Percentiles rank a stretch among this genome's conserved stretches.
phyloP scores from a whole-genome alignment of 108 stramenopile genomes.

The Cyclostephanos tholiformis region DNA sequence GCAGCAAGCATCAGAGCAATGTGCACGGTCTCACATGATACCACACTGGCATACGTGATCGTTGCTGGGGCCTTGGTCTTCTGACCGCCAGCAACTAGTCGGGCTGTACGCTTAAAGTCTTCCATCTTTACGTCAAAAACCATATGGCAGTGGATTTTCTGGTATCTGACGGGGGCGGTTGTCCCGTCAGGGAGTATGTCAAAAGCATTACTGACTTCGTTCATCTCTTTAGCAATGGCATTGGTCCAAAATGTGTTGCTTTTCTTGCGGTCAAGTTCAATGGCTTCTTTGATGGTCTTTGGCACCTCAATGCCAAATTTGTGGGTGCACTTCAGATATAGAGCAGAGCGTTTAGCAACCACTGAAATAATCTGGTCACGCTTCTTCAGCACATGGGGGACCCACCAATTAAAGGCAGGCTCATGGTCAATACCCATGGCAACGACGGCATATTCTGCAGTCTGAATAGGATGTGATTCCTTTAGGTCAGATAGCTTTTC shows the following conservation, averaged over 20 bases:
- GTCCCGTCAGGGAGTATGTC: slow-evolving; percentile 20
- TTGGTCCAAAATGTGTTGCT: slow-evolving; percentile 51
- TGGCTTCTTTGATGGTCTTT: no score
- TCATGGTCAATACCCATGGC: no score
- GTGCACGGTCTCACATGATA: slow-evolving; percentile 31
- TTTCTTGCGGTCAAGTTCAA: slow-evolving; percentile 35
- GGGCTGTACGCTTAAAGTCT: slow-evolving; percentile 28
- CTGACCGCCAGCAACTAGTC: slow-evolving; percentile 48
- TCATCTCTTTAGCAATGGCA: slow-evolving; percentile 56
- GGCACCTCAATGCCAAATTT: slow-evolving; percentile 39
- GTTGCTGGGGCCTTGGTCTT: slow-evolving; percentile 17
- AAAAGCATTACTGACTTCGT: slow-evolving; percentile 44
- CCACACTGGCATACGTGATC: slow-evolving; percentile 35
- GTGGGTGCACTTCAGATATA: slow-evolving; percentile 31
- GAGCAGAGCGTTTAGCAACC: slow-evolving; percentile 3
- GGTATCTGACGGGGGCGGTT: slow-evolving; percentile 33
- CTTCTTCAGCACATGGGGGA: no score
- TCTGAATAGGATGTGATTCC: no score
- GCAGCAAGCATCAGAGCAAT: no score
- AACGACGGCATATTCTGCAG: no score
- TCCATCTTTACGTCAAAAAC: slow-evolving; percentile 63
- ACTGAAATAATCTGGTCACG: slow-evolving; percentile 15
- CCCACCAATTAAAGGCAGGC: no score
- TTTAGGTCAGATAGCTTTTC: slow-evolving; percentile 10
- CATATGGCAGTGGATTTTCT: no score